A percentile compares a stretch with the other conserved stretches of the same genome.
These are phyloP conservation scores for Russula sp. DNA, from an alignment of 768 basidiomycete genomes.

Conservation along the genomic window DNA sequence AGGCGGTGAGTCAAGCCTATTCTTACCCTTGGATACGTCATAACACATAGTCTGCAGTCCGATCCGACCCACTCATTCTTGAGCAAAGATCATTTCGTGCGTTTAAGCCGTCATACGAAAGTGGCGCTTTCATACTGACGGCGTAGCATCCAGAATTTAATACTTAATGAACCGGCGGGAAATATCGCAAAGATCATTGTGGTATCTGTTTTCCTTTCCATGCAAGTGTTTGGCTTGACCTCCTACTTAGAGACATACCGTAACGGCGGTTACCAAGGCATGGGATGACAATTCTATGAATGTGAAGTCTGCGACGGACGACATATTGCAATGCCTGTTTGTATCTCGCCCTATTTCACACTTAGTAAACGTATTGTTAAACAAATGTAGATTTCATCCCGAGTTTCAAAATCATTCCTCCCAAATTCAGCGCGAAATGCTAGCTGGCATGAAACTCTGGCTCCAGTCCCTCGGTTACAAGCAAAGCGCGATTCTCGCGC, in stretches of 20 bases:
- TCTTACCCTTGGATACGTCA: not conserved
- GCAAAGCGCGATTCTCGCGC: constrained; percentile 45
- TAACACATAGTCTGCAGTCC: constrained; percentile 38
- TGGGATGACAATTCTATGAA: constrained; percentile 72
- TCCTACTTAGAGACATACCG: constrained; percentile 48
- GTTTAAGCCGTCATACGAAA: constrained; percentile 29
- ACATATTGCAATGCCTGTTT: constrained; percentile 61
- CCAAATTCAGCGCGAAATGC: constrained; percentile 69
- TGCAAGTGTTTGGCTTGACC: not conserved
- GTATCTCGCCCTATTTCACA: constrained; percentile 22
- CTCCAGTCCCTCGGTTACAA: constrained; percentile 43
- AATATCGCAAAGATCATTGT: constrained; percentile 64
- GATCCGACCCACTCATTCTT: constrained; percentile 88
- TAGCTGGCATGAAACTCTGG: constrained; percentile 62
- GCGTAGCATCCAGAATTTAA: constrained; percentile 49
- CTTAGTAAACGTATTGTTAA: not conserved
- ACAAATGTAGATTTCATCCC: constrained; percentile 63
- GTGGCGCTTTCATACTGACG: constrained; percentile 15
- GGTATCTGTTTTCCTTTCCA: constrained; percentile 33
- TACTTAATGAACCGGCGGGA: constrained; percentile 80
- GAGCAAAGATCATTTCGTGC: constrained; percentile 83
- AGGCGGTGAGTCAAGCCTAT: constrained; percentile 50
- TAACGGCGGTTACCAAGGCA: constrained; percentile 63
- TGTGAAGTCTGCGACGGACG: constrained; percentile 50
- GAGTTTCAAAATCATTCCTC: constrained; percentile 65